These are phyloP conservation scores for Fusarium sp. DNA, from an alignment of 2,329 filamentous ascomycete species.

Conservation along the genomic window DNA sequence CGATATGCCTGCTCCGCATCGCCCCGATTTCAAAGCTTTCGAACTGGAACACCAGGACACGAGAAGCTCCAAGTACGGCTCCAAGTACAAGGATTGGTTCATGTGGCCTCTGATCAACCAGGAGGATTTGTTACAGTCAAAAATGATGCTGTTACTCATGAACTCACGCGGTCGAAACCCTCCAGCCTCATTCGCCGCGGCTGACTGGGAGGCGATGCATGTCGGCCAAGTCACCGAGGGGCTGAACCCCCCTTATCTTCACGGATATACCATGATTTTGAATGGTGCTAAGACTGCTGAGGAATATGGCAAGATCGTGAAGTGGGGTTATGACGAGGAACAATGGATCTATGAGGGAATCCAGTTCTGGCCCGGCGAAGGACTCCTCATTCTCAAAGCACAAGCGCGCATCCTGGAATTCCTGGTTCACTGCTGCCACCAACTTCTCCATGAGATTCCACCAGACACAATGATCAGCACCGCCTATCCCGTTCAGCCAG, in stretches of 20 bases:
- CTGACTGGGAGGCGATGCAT: constrained; percentile 54
- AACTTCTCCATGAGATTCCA: constrained; percentile 64
- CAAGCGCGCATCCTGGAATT: constrained; percentile 62
- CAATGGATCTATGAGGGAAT: constrained; percentile 49
- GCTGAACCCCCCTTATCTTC: constrained; percentile 45
- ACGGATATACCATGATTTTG: constrained; percentile 50
- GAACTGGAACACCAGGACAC: no score
- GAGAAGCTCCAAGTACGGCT: constrained; percentile 24
- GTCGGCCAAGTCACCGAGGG: constrained; percentile 45
- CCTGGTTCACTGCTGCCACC: constrained; percentile 58
- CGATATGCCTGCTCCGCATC: constrained; percentile 60
- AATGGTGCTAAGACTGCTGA: constrained; percentile 42
- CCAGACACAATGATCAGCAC: constrained; percentile 43
- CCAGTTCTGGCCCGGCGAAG: constrained; percentile 58
- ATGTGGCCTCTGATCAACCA: constrained; percentile 66
- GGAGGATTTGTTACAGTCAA: constrained; percentile 62
- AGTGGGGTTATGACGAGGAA: constrained; percentile 29
- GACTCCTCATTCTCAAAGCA: constrained; percentile 61
- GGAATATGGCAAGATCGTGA: constrained; percentile 54
- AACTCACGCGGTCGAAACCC: constrained; percentile 61
- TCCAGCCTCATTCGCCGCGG: constrained; percentile 60
- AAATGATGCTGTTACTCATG: constrained; percentile 61
- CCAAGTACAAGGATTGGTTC: constrained; percentile 50
- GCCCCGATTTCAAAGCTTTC: constrained; percentile 60
- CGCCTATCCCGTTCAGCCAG: constrained; percentile 50